These are phyloP conservation scores for Suhomyces chickasaworum DNA, from an alignment of 1,139 yeast genomes.

Conservation along the genomic window DNA sequence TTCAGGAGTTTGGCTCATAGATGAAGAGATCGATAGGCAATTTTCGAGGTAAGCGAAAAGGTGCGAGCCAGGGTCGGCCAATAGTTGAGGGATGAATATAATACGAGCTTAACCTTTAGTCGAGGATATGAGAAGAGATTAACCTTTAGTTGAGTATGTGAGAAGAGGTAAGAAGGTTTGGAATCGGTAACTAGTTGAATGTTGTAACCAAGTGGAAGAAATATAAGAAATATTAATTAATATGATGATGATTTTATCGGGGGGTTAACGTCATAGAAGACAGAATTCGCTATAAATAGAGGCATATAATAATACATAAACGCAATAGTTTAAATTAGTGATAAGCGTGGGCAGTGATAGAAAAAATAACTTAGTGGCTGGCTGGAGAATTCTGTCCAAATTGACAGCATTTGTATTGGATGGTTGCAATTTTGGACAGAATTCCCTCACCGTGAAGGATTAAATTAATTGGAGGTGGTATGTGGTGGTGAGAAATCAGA, in stretches of 20 bases:
- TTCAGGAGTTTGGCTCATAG: slow-evolving; percentile 10
- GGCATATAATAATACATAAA: background rate
- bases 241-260: background rate
- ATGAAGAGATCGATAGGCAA: slow-evolving; percentile 2
- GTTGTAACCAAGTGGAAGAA: background rate
- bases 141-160: background rate
- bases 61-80: slow-evolving; percentile 1
- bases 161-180: no score
- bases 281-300: background rate
- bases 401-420: background rate
- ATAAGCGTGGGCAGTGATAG: background rate
- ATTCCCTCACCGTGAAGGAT: no score
- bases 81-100: background rate
- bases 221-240: no score
- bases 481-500: no score
- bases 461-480: no score
- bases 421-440: no score
- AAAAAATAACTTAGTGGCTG: background rate
- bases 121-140: background rate
- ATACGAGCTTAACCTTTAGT: background rate
- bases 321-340: background rate
- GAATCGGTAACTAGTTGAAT: background rate
- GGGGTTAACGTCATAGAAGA: background rate
- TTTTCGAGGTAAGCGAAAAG: background rate
- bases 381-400: background rate